Evolutionary conservation across 108 stramenopile genomes (phyloP), one percentile per base, ranked within the genome.

Genomic region (Stephanodiscus triporus): DNA sequence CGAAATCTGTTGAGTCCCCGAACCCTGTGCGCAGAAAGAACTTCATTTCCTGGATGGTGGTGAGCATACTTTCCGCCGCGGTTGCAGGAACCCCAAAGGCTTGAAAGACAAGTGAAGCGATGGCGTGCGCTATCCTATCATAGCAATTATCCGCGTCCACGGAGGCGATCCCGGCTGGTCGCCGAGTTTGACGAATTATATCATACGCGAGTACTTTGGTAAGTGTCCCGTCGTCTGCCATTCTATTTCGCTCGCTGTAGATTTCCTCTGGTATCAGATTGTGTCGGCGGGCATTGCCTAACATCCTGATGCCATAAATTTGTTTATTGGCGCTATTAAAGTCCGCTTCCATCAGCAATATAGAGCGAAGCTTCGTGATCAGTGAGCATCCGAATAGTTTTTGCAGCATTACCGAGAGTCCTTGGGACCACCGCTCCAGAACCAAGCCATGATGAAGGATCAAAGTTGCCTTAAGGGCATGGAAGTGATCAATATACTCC

Each of bases 191-290:
- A 11, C 45, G 37, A 2, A 26, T 26, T 3, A 65, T 65, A 10
- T 54, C 53, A 4, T 54, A 54, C 0, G 38, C 20, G 62, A 63
- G 3, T 4, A 63, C 42, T 40, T 63, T 69, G 22, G 68, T 37
- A 20, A 69, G 36, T n/a, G 30, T 13, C 19, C 68, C 68, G 29
- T 69, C 68, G 32, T 69, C 36, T 9, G 68, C 68, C 19, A 54
- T 65, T 9, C 10, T 40, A 14, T 45, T 45, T 1, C 38, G 38
- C 22, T 73, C 72, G 48, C 72, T 73, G 37, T 55, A 73, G 0
- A 64, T 51, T 6, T 73, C 72, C 14, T 73, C 72, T n/a, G 60
- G 59, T 63, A 73, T 64, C 2, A 73, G 63, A 3, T 70, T 23
- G n/a, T 55, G 29, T 16, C 16, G 4, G 0, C 63, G 47, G 4